Conservation (phyloP, 108 stramenopile species). For the Discostella pseudostelligera region DNA sequence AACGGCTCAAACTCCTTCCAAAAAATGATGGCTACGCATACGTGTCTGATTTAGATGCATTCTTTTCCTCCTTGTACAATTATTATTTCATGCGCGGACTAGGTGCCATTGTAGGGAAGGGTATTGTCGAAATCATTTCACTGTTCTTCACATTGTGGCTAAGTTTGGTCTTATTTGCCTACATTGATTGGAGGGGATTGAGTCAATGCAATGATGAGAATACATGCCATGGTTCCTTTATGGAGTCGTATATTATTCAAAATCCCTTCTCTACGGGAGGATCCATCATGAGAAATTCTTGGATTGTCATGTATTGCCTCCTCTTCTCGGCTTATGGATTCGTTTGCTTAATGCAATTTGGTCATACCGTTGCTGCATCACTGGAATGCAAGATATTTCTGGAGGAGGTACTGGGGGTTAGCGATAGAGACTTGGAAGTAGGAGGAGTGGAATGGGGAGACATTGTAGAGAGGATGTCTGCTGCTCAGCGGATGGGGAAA, state of each 20-base stretch:
- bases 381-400: conserved; percentile 59
- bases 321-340: conserved; percentile 66
- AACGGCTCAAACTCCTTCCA: conserved; percentile 48
- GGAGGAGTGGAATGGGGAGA: conserved; percentile 79
- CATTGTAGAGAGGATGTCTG: conserved; percentile 63
- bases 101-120: conserved; percentile 77
- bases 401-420: conserved; percentile 72
- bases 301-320: conserved; percentile 53
- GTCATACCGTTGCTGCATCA: conserved; percentile 52
- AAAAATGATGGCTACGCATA: conserved; percentile 66
- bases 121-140: conserved; percentile 77
- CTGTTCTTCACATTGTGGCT: conserved; percentile 89
- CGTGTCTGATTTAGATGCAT: conserved; percentile 85
- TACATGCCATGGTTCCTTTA: conserved; percentile 63
- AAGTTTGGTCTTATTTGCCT: conserved; percentile 80
- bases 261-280: conserved; percentile 32
- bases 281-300: conserved; percentile 39
- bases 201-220: conserved; percentile 80
- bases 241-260: conserved; percentile 33
- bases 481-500: conserved; percentile 64
- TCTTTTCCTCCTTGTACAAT: conserved; percentile 82
- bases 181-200: conserved; percentile 85
- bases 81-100: conserved; percentile 93
- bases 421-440: conserved; percentile 70
- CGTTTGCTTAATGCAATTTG: conserved; percentile 53